Percentiles rank a stretch among this genome's conserved stretches.
Conservation (phyloP, 2,329 filamentous ascomycete species). For the Diplodia seriata region DNA sequence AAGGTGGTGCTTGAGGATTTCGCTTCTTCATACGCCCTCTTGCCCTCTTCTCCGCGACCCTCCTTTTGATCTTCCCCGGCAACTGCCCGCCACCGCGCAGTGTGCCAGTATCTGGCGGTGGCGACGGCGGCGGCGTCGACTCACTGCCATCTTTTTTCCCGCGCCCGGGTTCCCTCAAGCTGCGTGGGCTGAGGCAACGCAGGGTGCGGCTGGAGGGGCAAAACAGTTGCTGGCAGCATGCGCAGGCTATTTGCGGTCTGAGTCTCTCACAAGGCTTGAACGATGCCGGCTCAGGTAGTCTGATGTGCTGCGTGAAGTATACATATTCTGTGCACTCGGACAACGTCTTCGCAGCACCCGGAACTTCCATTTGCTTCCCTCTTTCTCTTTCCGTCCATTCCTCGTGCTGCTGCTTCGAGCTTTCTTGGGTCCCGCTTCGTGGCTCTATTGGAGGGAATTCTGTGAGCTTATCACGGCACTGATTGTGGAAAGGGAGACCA, state of each 20-base stretch:
- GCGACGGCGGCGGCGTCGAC: background rate
- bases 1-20: background rate
- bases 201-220: background rate
- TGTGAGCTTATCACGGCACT: background rate
- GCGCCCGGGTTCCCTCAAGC: background rate
- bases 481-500: background rate
- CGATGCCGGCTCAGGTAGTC: background rate
- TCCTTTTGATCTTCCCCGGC: background rate
- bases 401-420: background rate
- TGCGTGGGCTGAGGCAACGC: background rate
- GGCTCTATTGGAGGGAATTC: background rate
- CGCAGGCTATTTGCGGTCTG: background rate
- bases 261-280: background rate
- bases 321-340: background rate
- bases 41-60: background rate
- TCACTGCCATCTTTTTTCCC: background rate
- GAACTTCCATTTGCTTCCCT: background rate
- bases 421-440: background rate
- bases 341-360: background rate
- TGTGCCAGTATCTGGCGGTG: background rate
- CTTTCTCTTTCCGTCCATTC: background rate
- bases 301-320: background rate
- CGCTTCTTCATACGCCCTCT: background rate
- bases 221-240: background rate
- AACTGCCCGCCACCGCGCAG: background rate